Evolutionary conservation across 1,139 yeast genomes (phyloP).

Genomic region (Diutina sp.): DNA sequence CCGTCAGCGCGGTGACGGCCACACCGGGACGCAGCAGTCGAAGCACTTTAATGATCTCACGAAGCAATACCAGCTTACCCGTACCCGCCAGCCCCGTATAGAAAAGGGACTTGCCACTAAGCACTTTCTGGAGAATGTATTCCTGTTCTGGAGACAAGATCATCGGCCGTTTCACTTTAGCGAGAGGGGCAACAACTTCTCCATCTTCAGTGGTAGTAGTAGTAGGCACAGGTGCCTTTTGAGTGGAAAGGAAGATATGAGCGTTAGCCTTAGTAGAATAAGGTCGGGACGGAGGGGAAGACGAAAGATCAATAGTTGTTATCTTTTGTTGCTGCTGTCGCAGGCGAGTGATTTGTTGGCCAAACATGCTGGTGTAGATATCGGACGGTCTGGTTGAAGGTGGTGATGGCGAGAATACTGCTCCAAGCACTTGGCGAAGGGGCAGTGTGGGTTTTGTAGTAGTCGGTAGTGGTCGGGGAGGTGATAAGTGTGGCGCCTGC

Average conservation of each 20-base stretch:
- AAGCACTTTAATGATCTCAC: slow-evolving; percentile 54
- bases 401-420: background rate
- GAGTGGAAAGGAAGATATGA: background rate
- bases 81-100: slow-evolving; percentile 97
- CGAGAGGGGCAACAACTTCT: background rate
- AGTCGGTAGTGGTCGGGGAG: background rate
- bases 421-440: background rate
- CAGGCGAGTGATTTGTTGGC: background rate
- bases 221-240: background rate
- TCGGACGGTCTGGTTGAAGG: background rate
- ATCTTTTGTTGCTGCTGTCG: background rate
- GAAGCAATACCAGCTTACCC: slow-evolving; percentile 73
- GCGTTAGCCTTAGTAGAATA: background rate
- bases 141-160: slow-evolving; percentile 30
- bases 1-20: slow-evolving; percentile 87
- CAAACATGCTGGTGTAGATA: background rate
- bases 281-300: background rate
- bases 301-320: background rate
- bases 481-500: background rate
- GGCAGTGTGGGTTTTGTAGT: background rate
- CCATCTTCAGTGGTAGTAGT: background rate
- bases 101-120: slow-evolving; percentile 19
- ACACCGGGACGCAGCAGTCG: slow-evolving; percentile 37
- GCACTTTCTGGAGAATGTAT: slow-evolving; percentile 10
- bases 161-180: slow-evolving; percentile 12